Evolutionary conservation across 768 basidiomycete species (phyloP).

Genomic region (Macrolepiota fuliginosa): DNA sequence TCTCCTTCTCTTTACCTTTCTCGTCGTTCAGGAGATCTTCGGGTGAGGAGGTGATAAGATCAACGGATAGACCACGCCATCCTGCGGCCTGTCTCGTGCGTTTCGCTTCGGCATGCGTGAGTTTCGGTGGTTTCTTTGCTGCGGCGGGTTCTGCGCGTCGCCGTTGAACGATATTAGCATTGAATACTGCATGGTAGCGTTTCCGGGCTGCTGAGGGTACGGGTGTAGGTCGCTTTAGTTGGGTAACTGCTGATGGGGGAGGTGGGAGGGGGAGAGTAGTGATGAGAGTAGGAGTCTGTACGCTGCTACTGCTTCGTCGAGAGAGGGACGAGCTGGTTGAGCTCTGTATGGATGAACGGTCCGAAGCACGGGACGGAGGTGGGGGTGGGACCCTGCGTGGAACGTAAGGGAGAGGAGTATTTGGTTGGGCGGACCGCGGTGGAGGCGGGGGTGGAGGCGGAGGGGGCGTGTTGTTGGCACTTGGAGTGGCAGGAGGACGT

Average conservation of each 20-base stretch:
- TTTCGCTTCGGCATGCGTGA: slow-evolving; percentile 32
- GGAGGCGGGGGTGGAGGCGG: slow-evolving; percentile 25
- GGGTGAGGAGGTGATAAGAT: slow-evolving; percentile 40
- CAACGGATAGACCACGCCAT: slow-evolving; percentile 49
- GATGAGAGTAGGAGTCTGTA: slow-evolving; percentile 19
- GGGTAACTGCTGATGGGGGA: slow-evolving; percentile 16
- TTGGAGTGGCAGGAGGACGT: slow-evolving; percentile 31
- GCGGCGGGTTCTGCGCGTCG: slow-evolving; percentile 34
- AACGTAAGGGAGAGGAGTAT: slow-evolving; percentile 28
- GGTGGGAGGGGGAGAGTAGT: slow-evolving; percentile 16
- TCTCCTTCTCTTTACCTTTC: slow-evolving; percentile 4
- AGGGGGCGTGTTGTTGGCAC: slow-evolving; percentile 14
- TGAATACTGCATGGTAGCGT: slow-evolving; percentile 70
- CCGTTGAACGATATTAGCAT: slow-evolving; percentile 51
- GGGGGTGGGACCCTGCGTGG: slow-evolving; percentile 42
- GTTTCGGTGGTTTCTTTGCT: slow-evolving; percentile 18
- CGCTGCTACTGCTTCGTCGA: slow-evolving; percentile 18
- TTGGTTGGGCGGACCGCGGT: slow-evolving; percentile 29
- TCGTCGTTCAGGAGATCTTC: slow-evolving; percentile 9
- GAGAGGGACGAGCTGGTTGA: slow-evolving; percentile 31
- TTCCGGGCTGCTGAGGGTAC: slow-evolving; percentile 60
- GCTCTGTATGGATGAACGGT: slow-evolving; percentile 64
- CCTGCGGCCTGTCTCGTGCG: slow-evolving; percentile 62
- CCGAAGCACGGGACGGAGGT: slow-evolving; percentile 49
- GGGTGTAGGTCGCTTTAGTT: slow-evolving; percentile 56